Evolutionary conservation across 176 grass and related monocot species (phyloP).

Genomic region (Eragrostis nindensis): DNA sequence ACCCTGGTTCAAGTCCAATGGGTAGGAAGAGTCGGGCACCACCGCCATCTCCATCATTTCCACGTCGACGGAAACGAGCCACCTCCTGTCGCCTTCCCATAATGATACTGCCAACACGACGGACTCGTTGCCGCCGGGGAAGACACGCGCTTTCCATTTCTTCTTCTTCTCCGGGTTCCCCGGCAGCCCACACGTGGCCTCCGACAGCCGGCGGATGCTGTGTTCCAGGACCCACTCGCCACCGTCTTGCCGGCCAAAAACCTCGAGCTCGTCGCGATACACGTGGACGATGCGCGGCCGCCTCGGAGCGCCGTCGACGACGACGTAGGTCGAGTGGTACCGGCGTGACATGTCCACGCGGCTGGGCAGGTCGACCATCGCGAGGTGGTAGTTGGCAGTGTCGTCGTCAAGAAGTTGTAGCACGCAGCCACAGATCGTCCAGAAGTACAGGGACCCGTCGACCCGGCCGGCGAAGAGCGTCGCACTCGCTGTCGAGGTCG

Average conservation of each 20-base stretch:
- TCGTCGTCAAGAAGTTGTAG: too few species aligned
- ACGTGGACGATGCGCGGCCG: background rate
- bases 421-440: too few species aligned
- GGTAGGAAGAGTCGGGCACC: background rate
- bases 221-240: slow-evolving; percentile 11
- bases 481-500: background rate
- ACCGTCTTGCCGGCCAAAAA: background rate
- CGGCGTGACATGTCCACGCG: background rate
- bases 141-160: background rate
- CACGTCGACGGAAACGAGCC: background rate
- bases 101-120: background rate
- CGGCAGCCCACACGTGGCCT: background rate
- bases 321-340: background rate
- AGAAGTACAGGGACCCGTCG: background rate
- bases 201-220: background rate
- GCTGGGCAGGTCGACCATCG: background rate
- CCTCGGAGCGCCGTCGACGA: background rate
- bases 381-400: background rate
- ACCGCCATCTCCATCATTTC: background rate
- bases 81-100: background rate
- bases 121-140: background rate
- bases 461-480: background rate
- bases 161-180: background rate
- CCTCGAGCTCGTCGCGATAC: background rate
- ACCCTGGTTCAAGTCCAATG: too few species aligned